Evolutionary conservation across 2,329 filamentous ascomycete species (phyloP).

Genomic region (Paracoccidioides brasiliensis): DNA sequence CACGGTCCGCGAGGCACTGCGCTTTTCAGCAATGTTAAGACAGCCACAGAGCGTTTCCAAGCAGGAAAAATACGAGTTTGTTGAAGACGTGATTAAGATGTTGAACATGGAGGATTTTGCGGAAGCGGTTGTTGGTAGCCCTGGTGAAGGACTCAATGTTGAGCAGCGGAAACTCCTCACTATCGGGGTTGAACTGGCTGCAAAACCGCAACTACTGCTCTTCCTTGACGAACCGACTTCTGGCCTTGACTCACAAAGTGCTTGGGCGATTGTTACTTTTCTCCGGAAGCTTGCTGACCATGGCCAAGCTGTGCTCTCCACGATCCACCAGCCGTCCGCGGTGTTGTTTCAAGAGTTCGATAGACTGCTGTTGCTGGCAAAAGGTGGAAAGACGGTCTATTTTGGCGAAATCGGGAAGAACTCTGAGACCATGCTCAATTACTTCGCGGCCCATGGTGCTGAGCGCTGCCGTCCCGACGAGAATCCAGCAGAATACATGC

Average conservation of each 20-base stretch:
- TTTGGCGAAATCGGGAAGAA: conserved; percentile 52
- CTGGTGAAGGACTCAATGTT: conserved; percentile 57
- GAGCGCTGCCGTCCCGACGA: conserved; percentile 44
- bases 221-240: conserved; percentile 91
- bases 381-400: conserved; percentile 53
- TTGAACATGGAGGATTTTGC: conserved; percentile 81
- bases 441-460: conserved; percentile 52
- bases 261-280: conserved; percentile 75
- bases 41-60: conserved; percentile 60
- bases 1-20: conserved; percentile 75
- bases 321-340: conserved; percentile 84
- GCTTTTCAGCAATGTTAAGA: conserved; percentile 71
- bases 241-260: conserved; percentile 79
- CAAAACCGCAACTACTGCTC: conserved; percentile 71
- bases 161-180: conserved; percentile 62
- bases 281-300: conserved; percentile 75
- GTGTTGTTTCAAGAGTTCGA: conserved; percentile 80
- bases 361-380: conserved; percentile 47
- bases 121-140: conserved; percentile 75
- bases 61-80: conserved; percentile 68
- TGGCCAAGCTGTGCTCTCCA: conserved; percentile 80
- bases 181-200: conserved; percentile 84
- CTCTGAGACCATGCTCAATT: conserved; percentile 43
- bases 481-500: conserved; percentile 65
- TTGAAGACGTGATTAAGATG: conserved; percentile 76